phyloP scores from a whole-genome alignment of 2,329 filamentous ascomycete species.

The Tolypocladium amazonense region DNA sequence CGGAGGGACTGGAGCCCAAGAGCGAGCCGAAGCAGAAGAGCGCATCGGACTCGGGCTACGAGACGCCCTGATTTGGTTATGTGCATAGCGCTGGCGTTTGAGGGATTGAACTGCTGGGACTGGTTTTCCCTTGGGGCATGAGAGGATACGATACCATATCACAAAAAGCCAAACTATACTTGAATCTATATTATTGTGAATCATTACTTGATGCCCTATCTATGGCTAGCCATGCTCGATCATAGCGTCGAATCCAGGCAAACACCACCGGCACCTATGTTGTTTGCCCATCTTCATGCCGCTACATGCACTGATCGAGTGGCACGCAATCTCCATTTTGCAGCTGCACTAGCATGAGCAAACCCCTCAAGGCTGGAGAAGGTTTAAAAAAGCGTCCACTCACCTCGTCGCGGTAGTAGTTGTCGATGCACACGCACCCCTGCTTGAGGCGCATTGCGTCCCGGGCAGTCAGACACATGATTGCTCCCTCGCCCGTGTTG shows the following conservation, averaged over 20 bases:
- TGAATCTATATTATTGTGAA: background rate
- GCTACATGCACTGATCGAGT: background rate
- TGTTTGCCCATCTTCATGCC: background rate
- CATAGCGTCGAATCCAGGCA: background rate
- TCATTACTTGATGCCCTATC: background rate
- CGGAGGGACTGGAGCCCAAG: background rate
- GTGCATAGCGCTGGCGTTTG: background rate
- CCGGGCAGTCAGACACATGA: background rate
- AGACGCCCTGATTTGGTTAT: conserved; percentile 11
- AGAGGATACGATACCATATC: background rate
- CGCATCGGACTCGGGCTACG: conserved; percentile 22
- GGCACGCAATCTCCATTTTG: background rate
- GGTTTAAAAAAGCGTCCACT: background rate
- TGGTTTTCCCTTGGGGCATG: background rate
- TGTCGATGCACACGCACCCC: background rate
- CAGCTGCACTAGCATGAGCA: background rate
- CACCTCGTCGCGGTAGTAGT: background rate
- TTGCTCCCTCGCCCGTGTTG: background rate
- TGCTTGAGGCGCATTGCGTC: background rate
- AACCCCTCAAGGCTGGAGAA: no score
- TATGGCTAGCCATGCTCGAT: background rate
- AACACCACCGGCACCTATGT: background rate
- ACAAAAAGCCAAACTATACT: background rate
- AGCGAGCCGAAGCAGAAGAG: conserved; percentile 11
- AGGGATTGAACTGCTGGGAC: background rate